phyloP scores from a whole-genome alignment of 192 early-diverging fungal species.

The Tieghemiomyces parasiticus region DNA sequence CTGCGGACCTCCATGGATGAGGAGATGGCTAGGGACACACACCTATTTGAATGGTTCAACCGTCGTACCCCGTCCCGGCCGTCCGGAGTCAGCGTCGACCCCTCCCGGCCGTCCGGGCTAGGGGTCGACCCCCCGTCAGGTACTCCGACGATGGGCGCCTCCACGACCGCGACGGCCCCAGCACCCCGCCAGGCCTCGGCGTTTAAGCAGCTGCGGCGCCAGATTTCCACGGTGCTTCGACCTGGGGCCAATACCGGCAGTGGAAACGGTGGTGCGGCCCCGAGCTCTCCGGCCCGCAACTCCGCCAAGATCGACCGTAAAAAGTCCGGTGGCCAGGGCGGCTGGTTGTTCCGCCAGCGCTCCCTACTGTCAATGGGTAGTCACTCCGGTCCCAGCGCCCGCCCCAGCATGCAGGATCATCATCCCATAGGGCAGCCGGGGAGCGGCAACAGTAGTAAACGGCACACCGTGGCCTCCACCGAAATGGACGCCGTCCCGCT shows the following conservation, averaged over 20 bases:
- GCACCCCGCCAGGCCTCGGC: slow-evolving; percentile 1
- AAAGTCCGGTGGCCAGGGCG: not conserved
- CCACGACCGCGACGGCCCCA: no score
- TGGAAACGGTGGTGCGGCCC: not conserved
- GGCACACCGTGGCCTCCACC: not conserved
- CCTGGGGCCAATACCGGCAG: not conserved
- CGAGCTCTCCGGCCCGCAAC: not conserved
- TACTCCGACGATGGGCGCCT: no score
- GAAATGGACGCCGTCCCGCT: not conserved
- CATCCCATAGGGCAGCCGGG: no score
- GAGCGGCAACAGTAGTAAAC: not conserved
- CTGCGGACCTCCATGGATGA: slow-evolving; percentile 6
- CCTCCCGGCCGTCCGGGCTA: not conserved
- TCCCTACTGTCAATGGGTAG: slow-evolving; percentile 3
- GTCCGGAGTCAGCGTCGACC: not conserved
- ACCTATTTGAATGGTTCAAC: slow-evolving; percentile 11
- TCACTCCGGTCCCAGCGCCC: no score
- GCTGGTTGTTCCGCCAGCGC: slow-evolving; percentile 6
- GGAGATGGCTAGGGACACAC: slow-evolving; percentile 8
- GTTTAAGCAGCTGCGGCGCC: slow-evolving; percentile 7
- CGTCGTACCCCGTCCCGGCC: not conserved
- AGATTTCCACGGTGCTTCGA: slow-evolving; percentile 3
- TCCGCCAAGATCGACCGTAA: no score
- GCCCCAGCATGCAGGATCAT: no score
- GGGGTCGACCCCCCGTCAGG: not conserved